Percentiles rank a stretch among this genome's conserved stretches.
Conservation (phyloP, 257 asterid species). For the Gynochthodes officinalis region DNA sequence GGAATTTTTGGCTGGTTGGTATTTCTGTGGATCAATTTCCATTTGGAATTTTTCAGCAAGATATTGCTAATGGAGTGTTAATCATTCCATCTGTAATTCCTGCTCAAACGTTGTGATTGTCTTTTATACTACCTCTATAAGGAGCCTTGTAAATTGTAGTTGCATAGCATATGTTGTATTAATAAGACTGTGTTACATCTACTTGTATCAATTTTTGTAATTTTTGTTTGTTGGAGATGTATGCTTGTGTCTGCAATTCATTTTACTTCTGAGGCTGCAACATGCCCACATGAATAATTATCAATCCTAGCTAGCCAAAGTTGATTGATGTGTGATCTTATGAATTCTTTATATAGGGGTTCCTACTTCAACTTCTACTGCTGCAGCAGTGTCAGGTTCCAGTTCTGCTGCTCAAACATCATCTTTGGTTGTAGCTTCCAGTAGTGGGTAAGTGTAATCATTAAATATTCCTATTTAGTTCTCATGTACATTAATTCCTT, state of each 20-base stretch:
- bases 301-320: not conserved
- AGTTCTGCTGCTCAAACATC: conserved; percentile 64
- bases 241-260: not conserved
- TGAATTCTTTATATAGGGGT: conserved; percentile 28
- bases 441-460: conserved; percentile 63
- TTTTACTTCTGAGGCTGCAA: not conserved
- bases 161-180: not conserved
- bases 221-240: not conserved
- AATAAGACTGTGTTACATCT: not conserved
- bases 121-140: not conserved
- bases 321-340: conserved; percentile 22
- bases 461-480: conserved; percentile 10
- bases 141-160: not conserved
- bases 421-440: conserved; percentile 53
- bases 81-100: not conserved
- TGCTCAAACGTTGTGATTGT: not conserved
- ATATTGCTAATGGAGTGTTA: not conserved
- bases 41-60: conserved; percentile 10
- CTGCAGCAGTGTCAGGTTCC: conserved; percentile 42
- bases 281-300: not conserved
- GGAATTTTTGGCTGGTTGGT: not conserved
- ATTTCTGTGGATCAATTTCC: not conserved
- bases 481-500: not conserved
- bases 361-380: conserved; percentile 42
- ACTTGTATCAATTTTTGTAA: not conserved